Percentiles rank a stretch among this genome's conserved stretches.
These are phyloP conservation scores for Pseudotulostoma volvatum DNA, from an alignment of 495 filamentous ascomycete genomes.

Conservation along the genomic window DNA sequence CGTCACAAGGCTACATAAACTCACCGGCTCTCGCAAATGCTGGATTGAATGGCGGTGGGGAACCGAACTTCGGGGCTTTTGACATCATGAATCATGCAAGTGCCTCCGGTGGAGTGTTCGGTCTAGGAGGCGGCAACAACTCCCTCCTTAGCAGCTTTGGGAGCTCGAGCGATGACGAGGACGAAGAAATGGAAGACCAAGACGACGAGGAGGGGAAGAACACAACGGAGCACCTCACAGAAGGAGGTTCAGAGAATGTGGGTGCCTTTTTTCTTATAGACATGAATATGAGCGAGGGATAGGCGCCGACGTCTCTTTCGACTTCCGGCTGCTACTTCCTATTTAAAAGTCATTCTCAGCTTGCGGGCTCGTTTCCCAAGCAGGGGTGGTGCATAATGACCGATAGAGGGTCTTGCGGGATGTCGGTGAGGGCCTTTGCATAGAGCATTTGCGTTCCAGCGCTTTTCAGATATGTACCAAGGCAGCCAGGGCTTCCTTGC, in stretches of 20 bases:
- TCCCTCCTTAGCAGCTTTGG: slow-evolving; percentile 86
- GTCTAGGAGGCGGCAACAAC: slow-evolving; percentile 38
- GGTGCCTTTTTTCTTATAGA: slow-evolving; percentile 44
- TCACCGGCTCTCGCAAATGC: slow-evolving; percentile 65
- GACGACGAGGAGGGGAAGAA: slow-evolving; percentile 40
- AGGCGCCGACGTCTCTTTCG: too few species aligned
- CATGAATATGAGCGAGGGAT: slow-evolving; percentile 39
- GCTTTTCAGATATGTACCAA: slow-evolving; percentile 9
- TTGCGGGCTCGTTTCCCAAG: neutral
- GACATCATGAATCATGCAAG: slow-evolving; percentile 55
- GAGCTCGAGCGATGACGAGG: slow-evolving; percentile 89
- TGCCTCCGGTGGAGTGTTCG: slow-evolving; percentile 48
- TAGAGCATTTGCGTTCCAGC: slow-evolving; percentile 7
- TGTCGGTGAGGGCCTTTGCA: slow-evolving; percentile 7
- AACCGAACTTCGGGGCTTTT: slow-evolving; percentile 52
- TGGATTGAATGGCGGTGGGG: slow-evolving; percentile 42
- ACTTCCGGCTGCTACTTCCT: too few species aligned
- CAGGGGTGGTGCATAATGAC: slow-evolving; percentile 8
- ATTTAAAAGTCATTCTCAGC: neutral
- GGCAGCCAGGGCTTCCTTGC: slow-evolving; percentile 6
- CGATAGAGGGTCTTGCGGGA: slow-evolving; percentile 6
- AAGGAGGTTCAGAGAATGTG: slow-evolving; percentile 45
- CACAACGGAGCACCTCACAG: slow-evolving; percentile 15
- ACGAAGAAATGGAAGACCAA: slow-evolving; percentile 85
- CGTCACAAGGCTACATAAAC: slow-evolving; percentile 38